Evolutionary conservation across 257 asterid genomes (phyloP).

Genomic region (Solanum microdontum): DNA sequence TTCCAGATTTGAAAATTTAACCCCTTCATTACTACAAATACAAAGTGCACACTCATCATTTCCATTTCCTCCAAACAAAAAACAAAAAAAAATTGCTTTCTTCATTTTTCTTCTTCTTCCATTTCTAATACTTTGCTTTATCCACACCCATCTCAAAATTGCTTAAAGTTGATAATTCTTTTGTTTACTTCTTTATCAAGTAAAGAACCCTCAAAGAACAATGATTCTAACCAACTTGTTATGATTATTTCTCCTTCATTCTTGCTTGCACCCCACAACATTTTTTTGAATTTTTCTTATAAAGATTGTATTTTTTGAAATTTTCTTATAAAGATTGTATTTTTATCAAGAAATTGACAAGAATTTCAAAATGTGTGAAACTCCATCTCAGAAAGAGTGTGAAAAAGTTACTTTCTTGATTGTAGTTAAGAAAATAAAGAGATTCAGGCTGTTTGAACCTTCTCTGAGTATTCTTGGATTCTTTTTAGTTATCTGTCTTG

Average conservation of each 20-base stretch:
- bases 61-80: background rate
- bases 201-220: constrained; percentile 35
- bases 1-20: background rate
- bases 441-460: constrained; percentile 68
- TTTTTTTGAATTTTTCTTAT: background rate
- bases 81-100: too few species aligned
- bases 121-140: constrained; percentile 7
- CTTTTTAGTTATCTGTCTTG: constrained; percentile 30
- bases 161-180: background rate
- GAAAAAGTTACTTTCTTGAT: constrained; percentile 21
- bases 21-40: background rate
- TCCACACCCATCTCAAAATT: constrained; percentile 9
- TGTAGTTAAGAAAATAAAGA: constrained; percentile 57
- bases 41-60: constrained; percentile 1
- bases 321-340: background rate
- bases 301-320: background rate
- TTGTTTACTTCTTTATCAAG: constrained; percentile 34
- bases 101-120: background rate
- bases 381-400: constrained; percentile 24
- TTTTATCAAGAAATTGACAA: background rate
- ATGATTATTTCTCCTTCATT: constrained; percentile 29
- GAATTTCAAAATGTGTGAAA: constrained; percentile 15
- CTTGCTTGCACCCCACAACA: constrained; percentile 35
- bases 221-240: constrained; percentile 13
- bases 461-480: constrained; percentile 68